phyloP scores from a whole-genome alignment of 805 yeast genomes.

The Candida schatavii region DNA sequence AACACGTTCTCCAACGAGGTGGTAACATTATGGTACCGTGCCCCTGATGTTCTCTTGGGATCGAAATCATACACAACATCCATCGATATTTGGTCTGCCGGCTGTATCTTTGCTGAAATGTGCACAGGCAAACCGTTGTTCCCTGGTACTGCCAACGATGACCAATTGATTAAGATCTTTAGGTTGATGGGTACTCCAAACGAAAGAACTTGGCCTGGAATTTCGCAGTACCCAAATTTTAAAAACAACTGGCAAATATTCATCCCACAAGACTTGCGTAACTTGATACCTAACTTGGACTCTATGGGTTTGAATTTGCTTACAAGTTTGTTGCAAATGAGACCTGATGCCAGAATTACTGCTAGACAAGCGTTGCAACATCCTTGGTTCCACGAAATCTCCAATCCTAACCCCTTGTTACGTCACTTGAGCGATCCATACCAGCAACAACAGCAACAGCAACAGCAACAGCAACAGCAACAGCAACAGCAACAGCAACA shows the following conservation, averaged over 20 bases:
- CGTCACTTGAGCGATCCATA: slow-evolving; percentile 33
- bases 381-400: slow-evolving; percentile 80
- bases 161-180: slow-evolving; percentile 88
- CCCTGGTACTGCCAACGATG: slow-evolving; percentile 96
- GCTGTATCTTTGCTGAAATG: slow-evolving; percentile 98
- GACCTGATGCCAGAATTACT: slow-evolving; percentile 59
- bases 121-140: slow-evolving; percentile 95
- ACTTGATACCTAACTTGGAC: slow-evolving; percentile 67
- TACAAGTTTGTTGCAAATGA: slow-evolving; percentile 55
- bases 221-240: slow-evolving; percentile 83
- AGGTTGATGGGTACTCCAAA: slow-evolving; percentile 95
- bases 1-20: slow-evolving; percentile 97
- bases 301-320: slow-evolving; percentile 66
- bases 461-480: slow-evolving; percentile 14
- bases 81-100: slow-evolving; percentile 98
- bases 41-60: slow-evolving; percentile 94
- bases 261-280: slow-evolving; percentile 81
- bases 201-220: slow-evolving; percentile 97
- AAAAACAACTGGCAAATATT: slow-evolving; percentile 80
- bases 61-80: slow-evolving; percentile 95
- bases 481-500: slow-evolving; percentile 14
- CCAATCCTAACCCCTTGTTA: slow-evolving; percentile 37
- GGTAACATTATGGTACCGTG: slow-evolving; percentile 96
- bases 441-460: slow-evolving; percentile 23
- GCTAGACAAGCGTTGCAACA: slow-evolving; percentile 63